Base-by-base conservation (phyloP, 2,329 filamentous ascomycete species). In the Colletotrichum shisoi region DNA sequence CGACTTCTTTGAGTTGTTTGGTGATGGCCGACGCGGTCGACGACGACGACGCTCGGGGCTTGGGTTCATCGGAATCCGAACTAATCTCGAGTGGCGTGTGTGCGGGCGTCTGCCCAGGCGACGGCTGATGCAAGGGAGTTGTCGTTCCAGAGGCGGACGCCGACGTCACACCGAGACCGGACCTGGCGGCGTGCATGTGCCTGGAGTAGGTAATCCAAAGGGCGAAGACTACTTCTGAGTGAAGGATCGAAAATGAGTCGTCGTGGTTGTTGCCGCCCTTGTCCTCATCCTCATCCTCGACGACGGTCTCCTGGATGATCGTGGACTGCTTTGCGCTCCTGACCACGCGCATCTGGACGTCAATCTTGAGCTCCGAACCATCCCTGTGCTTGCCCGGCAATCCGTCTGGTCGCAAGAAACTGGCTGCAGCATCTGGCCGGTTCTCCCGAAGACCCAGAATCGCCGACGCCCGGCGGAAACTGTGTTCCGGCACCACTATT, bases 121-220 rank as follows among this genome's bases (percentile, higher is more conserved):
- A 91, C 2, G 92, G 91, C 73, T 95, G 92, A 69, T 89, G 90
- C 13, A 91, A 84, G 37, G 93, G 92, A 1, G 92, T 93, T 21
- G 84, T 83, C 19, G 86, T 81, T 37, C 88, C 87, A 46, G 90
- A 89, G 17, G 87, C 78, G 21, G 88, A 75, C 5, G 89, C 86
- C 27, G 89, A 89, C n/a, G 89, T 82, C 21, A 85, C 82, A n/a
- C 86, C 84, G 53, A 89, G 77, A 63, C 78, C 79, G 59, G 84
- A 82, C 68, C 88, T 88, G 44, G 88, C 85, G 17, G 92, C 91
- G 76, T 99, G 95, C 13, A 98, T 84, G 74, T 97, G 93, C 69
- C 94, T 87, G 19, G 94, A 98, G 76, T 98, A 99, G 1, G 94
- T 98, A 71, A 99, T 91, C 95, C 95, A 99, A 37, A 99, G 81